A percentile compares a stretch with the other conserved stretches of the same genome.
phyloP scores from a whole-genome alignment of 805 yeast species.

The Alloascoidea africana region DNA sequence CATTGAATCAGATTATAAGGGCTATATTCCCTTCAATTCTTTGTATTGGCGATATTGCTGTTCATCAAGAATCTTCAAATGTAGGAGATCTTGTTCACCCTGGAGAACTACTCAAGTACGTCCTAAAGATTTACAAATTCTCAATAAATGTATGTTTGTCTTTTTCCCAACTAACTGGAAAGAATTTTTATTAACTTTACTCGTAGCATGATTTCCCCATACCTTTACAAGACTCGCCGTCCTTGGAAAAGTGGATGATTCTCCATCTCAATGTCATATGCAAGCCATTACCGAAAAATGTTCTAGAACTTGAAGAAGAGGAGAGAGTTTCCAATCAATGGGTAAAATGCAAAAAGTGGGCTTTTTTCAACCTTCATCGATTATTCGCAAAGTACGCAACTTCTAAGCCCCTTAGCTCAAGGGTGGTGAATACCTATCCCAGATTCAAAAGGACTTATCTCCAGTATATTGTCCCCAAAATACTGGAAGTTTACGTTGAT shows the following conservation, averaged over 20 bases:
- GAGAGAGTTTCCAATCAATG: conserved; percentile 40
- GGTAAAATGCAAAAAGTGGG: conserved; percentile 81
- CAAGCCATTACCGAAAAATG: conserved; percentile 39
- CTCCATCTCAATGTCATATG: conserved; percentile 58
- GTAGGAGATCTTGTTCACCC: conserved; percentile 24
- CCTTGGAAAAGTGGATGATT: conserved; percentile 53
- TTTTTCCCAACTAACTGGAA: neutral
- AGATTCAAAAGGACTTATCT: neutral
- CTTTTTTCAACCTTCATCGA: conserved; percentile 61
- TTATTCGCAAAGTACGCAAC: conserved; percentile 54
- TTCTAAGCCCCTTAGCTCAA: neutral
- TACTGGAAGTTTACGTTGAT: conserved; percentile 45
- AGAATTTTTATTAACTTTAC: neutral
- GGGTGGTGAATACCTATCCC: neutral
- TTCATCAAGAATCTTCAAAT: too few relatives aligned
- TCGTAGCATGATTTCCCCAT: conserved; percentile 53
- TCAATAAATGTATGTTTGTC: conserved; percentile 27
- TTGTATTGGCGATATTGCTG: conserved; percentile 43
- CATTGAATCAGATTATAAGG: conserved; percentile 36
- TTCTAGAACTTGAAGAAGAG: conserved; percentile 32
- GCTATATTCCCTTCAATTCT: conserved; percentile 56
- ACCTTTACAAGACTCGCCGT: conserved; percentile 37
- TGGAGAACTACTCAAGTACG: conserved; percentile 63
- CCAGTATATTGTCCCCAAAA: conserved; percentile 51
- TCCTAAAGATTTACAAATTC: conserved; percentile 67